phyloP scores from a whole-genome alignment of 257 asterid genomes.

The Knoxia roxburghii region DNA sequence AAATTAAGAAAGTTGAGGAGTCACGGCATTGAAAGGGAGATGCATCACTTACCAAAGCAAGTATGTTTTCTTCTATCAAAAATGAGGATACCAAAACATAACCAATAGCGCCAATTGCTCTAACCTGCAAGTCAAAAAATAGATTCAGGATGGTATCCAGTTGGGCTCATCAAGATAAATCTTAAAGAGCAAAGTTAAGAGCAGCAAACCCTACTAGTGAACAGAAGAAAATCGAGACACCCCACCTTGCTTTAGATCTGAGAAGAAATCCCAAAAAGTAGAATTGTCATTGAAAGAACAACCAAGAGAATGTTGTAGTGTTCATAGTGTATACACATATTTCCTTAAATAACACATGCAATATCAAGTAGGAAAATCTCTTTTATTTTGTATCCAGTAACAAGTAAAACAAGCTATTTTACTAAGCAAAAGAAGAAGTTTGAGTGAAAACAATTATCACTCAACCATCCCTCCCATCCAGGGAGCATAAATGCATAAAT shows the following conservation, averaged over 20 bases:
- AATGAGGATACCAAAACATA: slow-evolving; percentile 76
- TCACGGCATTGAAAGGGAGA: slow-evolving; percentile 2
- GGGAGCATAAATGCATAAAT: not conserved
- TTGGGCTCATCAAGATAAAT: not conserved
- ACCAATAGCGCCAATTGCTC: slow-evolving; percentile 78
- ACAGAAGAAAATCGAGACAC: slow-evolving; percentile 65
- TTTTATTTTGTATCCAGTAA: not conserved
- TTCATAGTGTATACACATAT: not conserved
- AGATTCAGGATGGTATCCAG: slow-evolving; percentile 9
- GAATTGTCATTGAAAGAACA: not conserved
- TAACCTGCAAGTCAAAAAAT: slow-evolving; percentile 50
- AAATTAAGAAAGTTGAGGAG: not conserved
- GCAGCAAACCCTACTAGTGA: slow-evolving; percentile 48
- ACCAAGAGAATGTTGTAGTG: not conserved
- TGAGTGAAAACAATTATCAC: not conserved
- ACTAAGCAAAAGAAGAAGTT: not conserved
- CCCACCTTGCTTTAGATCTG: slow-evolving; percentile 74
- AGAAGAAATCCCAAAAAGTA: not conserved
- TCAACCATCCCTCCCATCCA: not conserved
- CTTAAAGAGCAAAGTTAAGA: slow-evolving; percentile 19
- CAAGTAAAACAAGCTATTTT: not conserved
- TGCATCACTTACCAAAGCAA: slow-evolving; percentile 54
- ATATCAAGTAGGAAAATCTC: not conserved
- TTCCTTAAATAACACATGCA: not conserved
- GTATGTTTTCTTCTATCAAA: slow-evolving; percentile 88